These are phyloP conservation scores for Penicillium ucsense DNA, from an alignment of 495 filamentous ascomycete genomes.

Conservation along the genomic window DNA sequence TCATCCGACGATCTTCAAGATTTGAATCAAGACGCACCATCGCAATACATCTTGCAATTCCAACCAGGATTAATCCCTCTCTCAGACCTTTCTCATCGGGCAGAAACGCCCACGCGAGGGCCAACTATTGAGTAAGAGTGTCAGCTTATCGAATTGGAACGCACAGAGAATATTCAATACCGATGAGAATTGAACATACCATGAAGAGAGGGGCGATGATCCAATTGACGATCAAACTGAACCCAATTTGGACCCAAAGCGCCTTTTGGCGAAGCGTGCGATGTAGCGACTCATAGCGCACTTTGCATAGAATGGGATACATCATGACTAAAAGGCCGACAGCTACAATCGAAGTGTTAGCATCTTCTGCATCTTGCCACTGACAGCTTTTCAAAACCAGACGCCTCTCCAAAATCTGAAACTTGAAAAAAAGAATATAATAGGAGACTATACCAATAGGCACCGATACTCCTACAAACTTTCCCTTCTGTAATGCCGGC, in stretches of 20 bases:
- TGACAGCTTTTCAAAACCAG: not conserved
- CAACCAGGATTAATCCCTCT: slow-evolving; percentile 65
- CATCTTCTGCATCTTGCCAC: not conserved
- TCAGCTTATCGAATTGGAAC: no score
- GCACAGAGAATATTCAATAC: no score
- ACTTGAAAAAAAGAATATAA: not conserved
- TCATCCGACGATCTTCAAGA: not conserved
- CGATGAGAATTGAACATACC: slow-evolving; percentile 35
- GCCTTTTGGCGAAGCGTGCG: slow-evolving; percentile 47
- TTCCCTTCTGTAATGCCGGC: slow-evolving; percentile 55
- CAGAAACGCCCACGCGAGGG: slow-evolving; percentile 61
- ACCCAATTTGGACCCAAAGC: slow-evolving; percentile 71
- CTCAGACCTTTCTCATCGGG: slow-evolving; percentile 59
- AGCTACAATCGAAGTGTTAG: slow-evolving; percentile 33
- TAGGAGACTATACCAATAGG: slow-evolving; percentile 53
- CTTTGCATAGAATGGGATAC: slow-evolving; percentile 89
- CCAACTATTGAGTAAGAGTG: not conserved
- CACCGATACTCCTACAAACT: slow-evolving; percentile 62
- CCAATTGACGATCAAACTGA: slow-evolving; percentile 83
- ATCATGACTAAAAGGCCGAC: slow-evolving; percentile 83
- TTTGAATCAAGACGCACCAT: slow-evolving; percentile 45
- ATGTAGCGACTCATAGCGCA: slow-evolving; percentile 73
- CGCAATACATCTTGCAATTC: slow-evolving; percentile 67
- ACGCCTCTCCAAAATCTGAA: not conserved
- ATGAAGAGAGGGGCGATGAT: slow-evolving; percentile 77